Percentiles rank a stretch among this genome's conserved stretches.
phyloP scores from a whole-genome alignment of 202 grass and related monocot genomes.

The Zizania palustris region DNA sequence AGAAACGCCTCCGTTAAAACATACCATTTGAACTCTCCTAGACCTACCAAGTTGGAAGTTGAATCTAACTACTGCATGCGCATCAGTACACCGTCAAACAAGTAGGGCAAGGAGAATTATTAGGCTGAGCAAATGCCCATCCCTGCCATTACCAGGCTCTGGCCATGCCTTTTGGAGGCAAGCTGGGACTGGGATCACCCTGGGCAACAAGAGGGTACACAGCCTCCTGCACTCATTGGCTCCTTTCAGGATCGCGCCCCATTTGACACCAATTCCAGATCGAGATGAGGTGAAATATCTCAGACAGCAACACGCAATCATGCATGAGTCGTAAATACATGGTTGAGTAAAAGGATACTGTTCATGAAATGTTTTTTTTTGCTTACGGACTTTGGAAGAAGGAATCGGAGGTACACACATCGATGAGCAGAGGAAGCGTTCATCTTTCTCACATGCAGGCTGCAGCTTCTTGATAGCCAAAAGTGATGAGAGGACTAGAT shows the following conservation, averaged over 20 bases:
- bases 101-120: constrained; percentile 37
- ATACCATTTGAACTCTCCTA: neutral
- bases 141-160: constrained; percentile 46
- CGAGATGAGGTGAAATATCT: constrained; percentile 34
- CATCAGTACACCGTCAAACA: constrained; percentile 26
- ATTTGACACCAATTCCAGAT: constrained; percentile 49
- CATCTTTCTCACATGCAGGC: neutral
- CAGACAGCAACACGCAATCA: constrained; percentile 42
- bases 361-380: neutral
- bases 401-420: neutral
- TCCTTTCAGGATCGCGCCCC: constrained; percentile 41
- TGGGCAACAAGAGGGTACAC: constrained; percentile 34
- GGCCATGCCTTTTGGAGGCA: constrained; percentile 38
- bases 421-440: too few species aligned
- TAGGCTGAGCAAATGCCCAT: constrained; percentile 45
- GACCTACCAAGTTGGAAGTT: neutral
- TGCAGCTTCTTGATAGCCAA: neutral
- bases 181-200: constrained; percentile 26
- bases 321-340: neutral
- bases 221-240: constrained; percentile 45
- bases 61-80: neutral
- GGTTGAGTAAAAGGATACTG: neutral
- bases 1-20: too few species aligned
- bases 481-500: neutral
- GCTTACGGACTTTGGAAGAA: too few species aligned